Evolutionary conservation across 2,329 filamentous ascomycete genomes (phyloP).

Genomic region (Corynespora cassiicola): DNA sequence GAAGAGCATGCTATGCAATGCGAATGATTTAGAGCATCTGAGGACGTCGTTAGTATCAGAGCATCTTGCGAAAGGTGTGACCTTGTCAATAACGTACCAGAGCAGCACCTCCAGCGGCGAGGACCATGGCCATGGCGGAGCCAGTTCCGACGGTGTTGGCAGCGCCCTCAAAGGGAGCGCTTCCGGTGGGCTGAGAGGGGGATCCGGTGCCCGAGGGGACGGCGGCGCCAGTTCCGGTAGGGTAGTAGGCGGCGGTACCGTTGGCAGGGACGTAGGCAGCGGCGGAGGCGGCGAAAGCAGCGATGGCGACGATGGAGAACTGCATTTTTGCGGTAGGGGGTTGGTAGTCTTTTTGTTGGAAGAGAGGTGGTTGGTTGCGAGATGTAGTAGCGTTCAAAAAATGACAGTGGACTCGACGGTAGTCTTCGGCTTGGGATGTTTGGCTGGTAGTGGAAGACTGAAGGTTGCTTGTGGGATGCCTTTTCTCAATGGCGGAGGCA

Average conservation of each 20-base stretch:
- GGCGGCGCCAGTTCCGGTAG: slow-evolving; percentile 31
- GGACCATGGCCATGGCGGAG: slow-evolving; percentile 32
- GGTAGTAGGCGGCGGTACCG: slow-evolving; percentile 27
- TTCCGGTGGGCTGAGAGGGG: slow-evolving; percentile 16
- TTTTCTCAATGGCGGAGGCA: no score
- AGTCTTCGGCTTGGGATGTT: no score
- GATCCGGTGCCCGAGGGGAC: slow-evolving; percentile 12
- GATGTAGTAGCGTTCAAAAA: no score
- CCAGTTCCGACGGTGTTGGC: slow-evolving; percentile 24
- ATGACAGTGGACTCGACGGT: no score
- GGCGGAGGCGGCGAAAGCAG: slow-evolving; percentile 33
- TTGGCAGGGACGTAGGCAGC: slow-evolving; percentile 32
- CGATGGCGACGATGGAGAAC: slow-evolving; percentile 35
- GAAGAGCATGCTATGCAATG: no score
- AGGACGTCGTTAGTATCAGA: not conserved
- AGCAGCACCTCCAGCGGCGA: slow-evolving; percentile 40
- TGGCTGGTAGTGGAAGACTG: no score
- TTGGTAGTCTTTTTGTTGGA: slow-evolving; percentile 11
- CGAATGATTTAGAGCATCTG: slow-evolving; percentile 1
- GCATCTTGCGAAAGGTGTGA: not conserved
- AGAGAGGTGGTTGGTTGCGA: no score
- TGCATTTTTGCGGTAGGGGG: slow-evolving; percentile 32
- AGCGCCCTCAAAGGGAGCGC: slow-evolving; percentile 34
- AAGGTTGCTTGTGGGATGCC: no score
- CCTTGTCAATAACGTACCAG: slow-evolving; percentile 24